phyloP scores from a whole-genome alignment of 176 grass and related monocot species.

The Musa schizocarpa region DNA sequence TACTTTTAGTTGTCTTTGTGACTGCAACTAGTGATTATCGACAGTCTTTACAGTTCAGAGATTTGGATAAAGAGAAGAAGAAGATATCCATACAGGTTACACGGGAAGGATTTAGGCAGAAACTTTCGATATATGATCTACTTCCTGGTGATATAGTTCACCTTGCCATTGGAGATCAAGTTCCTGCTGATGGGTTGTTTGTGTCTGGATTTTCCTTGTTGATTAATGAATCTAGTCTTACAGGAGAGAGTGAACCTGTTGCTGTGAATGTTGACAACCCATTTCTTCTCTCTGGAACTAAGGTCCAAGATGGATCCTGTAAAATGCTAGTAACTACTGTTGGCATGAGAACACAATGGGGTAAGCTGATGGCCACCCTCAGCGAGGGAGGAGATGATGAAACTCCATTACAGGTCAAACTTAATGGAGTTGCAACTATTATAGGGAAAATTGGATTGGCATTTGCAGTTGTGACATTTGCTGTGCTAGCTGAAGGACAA shows the following conservation, averaged over 20 bases:
- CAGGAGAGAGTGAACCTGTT: conserved; percentile 86
- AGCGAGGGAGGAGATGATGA: conserved; percentile 91
- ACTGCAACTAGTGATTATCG: conserved; percentile 86
- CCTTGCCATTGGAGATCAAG: conserved; percentile 82
- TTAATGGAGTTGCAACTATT: conserved; percentile 89
- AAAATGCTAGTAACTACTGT: conserved; percentile 88
- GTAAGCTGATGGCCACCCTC: conserved; percentile 88
- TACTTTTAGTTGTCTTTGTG: conserved; percentile 81
- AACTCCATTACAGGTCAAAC: conserved; percentile 90
- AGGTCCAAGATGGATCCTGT: conserved; percentile 90
- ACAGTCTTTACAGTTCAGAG: conserved; percentile 89
- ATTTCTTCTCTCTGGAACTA: conserved; percentile 86
- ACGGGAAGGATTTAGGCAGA: conserved; percentile 61
- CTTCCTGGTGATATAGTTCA: conserved; percentile 82
- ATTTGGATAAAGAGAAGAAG: conserved; percentile 96
- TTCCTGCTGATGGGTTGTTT: conserved; percentile 81
- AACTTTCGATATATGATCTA: conserved; percentile 77
- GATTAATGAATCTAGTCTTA: conserved; percentile 90
- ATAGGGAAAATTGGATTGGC: conserved; percentile 86
- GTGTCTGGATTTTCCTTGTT: conserved; percentile 71
- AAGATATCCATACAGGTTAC: conserved; percentile 86
- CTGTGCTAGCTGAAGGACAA: conserved; percentile 63
- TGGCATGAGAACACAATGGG: conserved; percentile 93
- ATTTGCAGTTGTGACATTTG: conserved; percentile 86
- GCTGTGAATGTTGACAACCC: conserved; percentile 66